Evolutionary conservation across 2,329 filamentous ascomycete genomes (phyloP).

Genomic region (Apiospora rasikravindrae): DNA sequence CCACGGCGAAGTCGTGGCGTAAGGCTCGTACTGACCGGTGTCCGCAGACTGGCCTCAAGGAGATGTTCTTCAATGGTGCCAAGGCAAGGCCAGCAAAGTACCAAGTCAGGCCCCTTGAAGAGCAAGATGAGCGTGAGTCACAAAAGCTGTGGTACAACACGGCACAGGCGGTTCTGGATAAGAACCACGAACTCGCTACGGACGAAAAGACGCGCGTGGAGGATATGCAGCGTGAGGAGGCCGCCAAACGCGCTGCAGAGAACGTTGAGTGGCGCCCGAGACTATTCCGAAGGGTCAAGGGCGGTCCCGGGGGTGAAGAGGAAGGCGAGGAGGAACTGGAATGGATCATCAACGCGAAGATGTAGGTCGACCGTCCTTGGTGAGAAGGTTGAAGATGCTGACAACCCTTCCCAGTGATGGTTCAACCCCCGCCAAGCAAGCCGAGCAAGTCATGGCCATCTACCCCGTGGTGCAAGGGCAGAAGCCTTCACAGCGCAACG

Average conservation of each 20-base stretch:
- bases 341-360: constrained; percentile 88
- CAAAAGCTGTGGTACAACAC: constrained; percentile 86
- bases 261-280: constrained; percentile 87
- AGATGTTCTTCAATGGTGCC: constrained; percentile 86
- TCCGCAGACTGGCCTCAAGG: constrained; percentile 80
- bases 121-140: constrained; percentile 90
- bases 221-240: constrained; percentile 88
- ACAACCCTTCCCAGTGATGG: constrained; percentile 50
- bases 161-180: constrained; percentile 78
- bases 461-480: constrained; percentile 86
- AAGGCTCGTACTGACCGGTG: not conserved
- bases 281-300: constrained; percentile 78
- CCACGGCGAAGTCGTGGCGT: not conserved
- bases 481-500: constrained; percentile 57
- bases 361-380: constrained; percentile 58
- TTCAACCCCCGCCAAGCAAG: constrained; percentile 69
- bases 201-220: constrained; percentile 97
- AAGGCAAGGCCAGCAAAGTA: constrained; percentile 79
- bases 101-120: constrained; percentile 74
- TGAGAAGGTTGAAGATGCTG: not conserved
- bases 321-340: constrained; percentile 89
- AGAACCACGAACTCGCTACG: constrained; percentile 87
- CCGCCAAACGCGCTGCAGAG: constrained; percentile 77
- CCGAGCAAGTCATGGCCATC: constrained; percentile 84
- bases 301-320: constrained; percentile 72